Percentiles rank a stretch among this genome's conserved stretches.
Evolutionary conservation across 1,284 basidiomycete species (phyloP).

Genomic region (Marasmius oreades): DNA sequence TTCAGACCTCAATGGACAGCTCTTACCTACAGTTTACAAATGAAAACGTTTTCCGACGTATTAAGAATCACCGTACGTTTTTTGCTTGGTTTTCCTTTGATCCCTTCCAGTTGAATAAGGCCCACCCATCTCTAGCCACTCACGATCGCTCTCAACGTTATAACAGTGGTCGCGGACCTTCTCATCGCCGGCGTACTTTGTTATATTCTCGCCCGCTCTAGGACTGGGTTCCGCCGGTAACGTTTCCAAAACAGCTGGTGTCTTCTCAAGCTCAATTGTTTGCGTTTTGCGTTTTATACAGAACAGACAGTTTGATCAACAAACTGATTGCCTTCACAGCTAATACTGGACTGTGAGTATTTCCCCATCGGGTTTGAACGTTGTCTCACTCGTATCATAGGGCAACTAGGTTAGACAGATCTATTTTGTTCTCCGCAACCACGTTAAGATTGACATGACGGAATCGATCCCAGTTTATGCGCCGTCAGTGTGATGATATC

Average conservation of each 20-base stretch:
- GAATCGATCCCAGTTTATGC: constrained; percentile 20
- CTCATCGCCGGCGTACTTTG: constrained; percentile 31
- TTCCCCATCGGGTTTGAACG: no score
- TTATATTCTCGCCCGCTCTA: constrained; percentile 27
- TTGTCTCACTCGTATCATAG: not conserved
- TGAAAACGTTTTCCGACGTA: constrained; percentile 10
- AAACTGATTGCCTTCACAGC: constrained; percentile 31
- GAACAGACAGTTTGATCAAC: constrained; percentile 42
- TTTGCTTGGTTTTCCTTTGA: not conserved
- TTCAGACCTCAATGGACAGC: not conserved
- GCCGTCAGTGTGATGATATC: constrained; percentile 41
- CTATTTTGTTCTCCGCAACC: not conserved
- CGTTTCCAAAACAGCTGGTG: not conserved
- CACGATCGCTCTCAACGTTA: constrained; percentile 15
- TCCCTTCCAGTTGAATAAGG: not conserved
- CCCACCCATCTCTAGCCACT: constrained; percentile 5
- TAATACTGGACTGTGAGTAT: not conserved
- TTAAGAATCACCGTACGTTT: constrained; percentile 12
- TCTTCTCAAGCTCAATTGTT: not conserved
- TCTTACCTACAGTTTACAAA: constrained; percentile 6
- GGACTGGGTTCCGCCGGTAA: constrained; percentile 35
- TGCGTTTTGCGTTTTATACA: constrained; percentile 10
- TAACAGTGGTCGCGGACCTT: constrained; percentile 25
- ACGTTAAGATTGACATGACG: not conserved
- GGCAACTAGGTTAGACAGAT: constrained; percentile 26